A percentile compares a stretch with the other conserved stretches of the same genome.
phyloP scores from a whole-genome alignment of 2,329 filamentous ascomycete genomes.

The Chaetomium strumarium region DNA sequence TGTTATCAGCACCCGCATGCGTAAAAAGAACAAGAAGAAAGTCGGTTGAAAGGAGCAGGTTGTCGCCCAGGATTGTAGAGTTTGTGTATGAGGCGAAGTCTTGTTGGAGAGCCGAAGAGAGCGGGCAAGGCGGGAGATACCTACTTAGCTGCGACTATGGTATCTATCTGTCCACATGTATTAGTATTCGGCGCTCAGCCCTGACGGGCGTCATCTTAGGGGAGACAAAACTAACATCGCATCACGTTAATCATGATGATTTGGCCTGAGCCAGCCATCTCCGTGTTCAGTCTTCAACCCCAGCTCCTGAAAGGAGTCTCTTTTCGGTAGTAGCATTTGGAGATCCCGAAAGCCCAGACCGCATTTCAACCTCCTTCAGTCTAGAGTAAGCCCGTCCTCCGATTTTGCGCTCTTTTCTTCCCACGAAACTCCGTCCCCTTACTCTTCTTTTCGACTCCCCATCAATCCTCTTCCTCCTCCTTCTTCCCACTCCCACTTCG shows the following conservation, averaged over 20 bases:
- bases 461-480: neutral
- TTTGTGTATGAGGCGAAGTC: neutral
- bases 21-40: conserved; percentile 24
- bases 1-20: conserved; percentile 22
- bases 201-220: conserved; percentile 1
- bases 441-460: neutral
- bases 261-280: neutral
- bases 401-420: neutral
- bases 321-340: too few species aligned
- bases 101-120: conserved; percentile 3
- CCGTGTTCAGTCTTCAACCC: too few species aligned
- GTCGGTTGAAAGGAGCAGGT: neutral
- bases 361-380: neutral
- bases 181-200: conserved; percentile 7
- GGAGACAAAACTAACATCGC: conserved; percentile 6
- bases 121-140: neutral
- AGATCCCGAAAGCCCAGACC: too few species aligned
- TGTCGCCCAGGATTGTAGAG: neutral
- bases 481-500: conserved; percentile 46
- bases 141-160: neutral
- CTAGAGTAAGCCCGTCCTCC: neutral
- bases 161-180: conserved; percentile 6
- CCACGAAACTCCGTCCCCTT: neutral
- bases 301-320: too few species aligned
- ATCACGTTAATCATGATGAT: neutral